Evolutionary conservation across 805 yeast species (phyloP), one percentile per base, ranked within the genome.

Genomic region (Jamesozyma hellenica): DNA sequence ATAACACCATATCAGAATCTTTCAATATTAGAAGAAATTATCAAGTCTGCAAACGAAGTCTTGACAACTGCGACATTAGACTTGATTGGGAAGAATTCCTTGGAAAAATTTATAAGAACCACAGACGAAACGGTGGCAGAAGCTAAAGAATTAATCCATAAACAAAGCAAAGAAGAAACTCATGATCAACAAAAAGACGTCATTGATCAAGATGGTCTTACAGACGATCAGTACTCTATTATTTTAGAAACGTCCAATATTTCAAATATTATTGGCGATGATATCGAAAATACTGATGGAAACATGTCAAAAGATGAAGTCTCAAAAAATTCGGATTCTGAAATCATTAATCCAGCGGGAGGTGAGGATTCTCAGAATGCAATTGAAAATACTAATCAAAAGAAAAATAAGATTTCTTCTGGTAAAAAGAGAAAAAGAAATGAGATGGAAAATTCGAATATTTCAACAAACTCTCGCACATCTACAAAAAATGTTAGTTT

Each of bases 1-100:
- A 58, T 77, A 29, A 67, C 74, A 0, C 36, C 58, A 2, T 48
- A 50, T 4, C 56, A 63, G 12, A 48, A 50, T 7, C 42, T 43
- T 13, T 51, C 50, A 8, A 44, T 49, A 19, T 44, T 68, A 32
- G 42, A 46, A 21, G 53, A 54, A 28, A 36, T 66, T 8, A 26
- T 41, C 1, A 60, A 56, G 6, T 39, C 46, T 8, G 34, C 65
- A 12, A 55, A 55, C 5, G 60, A 56, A 35, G 42, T 56, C 10
- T 45, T 58, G 12, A 67, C 63, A 6, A 53, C 55, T 32, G 55
- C 55, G 4, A 34, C 39, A 1, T 51, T 56, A 8, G 74, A 68
- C 34, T 41, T 55, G 0, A 49, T 53, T 6, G 51, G 65, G 13
- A 57, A 43, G 32, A 67, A 66, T 39, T 55, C 67, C 1, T 47